phyloP scores from a whole-genome alignment of 306 rosid species.

The Luffa acutangula region DNA sequence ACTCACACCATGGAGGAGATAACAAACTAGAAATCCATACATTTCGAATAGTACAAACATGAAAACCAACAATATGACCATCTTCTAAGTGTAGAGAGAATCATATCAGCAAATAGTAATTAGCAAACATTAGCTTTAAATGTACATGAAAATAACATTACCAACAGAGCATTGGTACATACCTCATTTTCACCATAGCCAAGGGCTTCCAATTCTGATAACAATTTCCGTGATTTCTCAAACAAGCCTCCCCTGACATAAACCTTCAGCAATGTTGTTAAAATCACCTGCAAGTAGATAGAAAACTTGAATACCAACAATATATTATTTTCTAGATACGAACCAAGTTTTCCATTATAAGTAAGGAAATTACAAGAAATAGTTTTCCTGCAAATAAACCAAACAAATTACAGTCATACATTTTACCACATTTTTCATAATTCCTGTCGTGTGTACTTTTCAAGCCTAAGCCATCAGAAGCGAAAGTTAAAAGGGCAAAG shows the following conservation, averaged over 20 bases:
- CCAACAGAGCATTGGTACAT: constrained; percentile 3
- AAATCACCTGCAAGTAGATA: constrained; percentile 53
- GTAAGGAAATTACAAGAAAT: neutral
- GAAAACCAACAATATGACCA: neutral
- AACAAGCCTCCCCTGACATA: constrained; percentile 89
- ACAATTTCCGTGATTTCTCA: constrained; percentile 64
- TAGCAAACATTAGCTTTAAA: neutral
- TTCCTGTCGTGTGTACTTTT: neutral
- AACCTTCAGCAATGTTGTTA: constrained; percentile 83
- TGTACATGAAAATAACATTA: neutral
- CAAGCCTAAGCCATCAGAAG: neutral
- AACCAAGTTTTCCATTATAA: neutral
- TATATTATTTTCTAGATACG: neutral
- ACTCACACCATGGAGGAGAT: neutral
- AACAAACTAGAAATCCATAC: neutral
- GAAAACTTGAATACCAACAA: neutral
- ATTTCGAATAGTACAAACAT: neutral
- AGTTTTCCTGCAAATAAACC: neutral
- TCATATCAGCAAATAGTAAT: neutral
- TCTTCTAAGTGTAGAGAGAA: neutral
- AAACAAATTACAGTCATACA: neutral
- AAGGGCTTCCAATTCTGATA: constrained; percentile 54
- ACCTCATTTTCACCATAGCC: constrained; percentile 94
- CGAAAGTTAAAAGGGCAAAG: neutral
- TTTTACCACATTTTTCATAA: neutral